Evolutionary conservation across 495 filamentous ascomycete genomes (phyloP).

Genomic region (Penicillium silybi): DNA sequence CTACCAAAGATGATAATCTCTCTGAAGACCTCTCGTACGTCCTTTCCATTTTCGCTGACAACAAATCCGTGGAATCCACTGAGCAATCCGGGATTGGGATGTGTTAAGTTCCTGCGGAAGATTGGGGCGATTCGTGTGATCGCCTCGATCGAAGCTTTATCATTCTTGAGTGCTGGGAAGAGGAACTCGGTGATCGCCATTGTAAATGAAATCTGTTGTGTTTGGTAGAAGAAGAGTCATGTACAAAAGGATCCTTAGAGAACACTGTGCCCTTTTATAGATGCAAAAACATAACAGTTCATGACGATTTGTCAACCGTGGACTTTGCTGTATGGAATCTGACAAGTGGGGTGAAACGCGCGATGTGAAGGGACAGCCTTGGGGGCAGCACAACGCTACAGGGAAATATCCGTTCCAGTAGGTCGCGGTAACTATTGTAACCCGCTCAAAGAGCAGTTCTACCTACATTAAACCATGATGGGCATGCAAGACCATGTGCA

Average conservation of each 20-base stretch:
- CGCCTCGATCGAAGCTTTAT: neutral
- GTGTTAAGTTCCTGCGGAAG: neutral
- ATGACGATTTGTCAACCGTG: neutral
- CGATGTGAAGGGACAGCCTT: neutral
- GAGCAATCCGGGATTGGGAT: slow-evolving; percentile 4
- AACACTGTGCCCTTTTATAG: neutral
- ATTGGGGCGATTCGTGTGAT: slow-evolving; percentile 1
- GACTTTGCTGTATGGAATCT: neutral
- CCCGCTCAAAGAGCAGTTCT: too few relatives aligned
- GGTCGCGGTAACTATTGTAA: too few relatives aligned
- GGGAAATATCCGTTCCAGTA: too few relatives aligned
- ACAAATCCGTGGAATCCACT: slow-evolving; percentile 1
- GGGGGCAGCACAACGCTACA: too few relatives aligned
- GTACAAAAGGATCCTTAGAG: neutral
- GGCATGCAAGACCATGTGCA: too few relatives aligned
- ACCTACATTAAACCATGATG: too few relatives aligned
- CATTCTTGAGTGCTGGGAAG: neutral
- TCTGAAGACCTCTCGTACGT: slow-evolving; percentile 1
- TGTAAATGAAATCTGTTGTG: neutral
- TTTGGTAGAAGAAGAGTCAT: neutral
- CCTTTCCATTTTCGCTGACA: slow-evolving; percentile 2
- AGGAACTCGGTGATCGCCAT: slow-evolving; percentile 9
- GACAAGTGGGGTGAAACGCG: neutral
- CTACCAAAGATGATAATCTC: slow-evolving; percentile 6
- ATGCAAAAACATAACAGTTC: neutral